Evolutionary conservation across 176 grass and related monocot species (phyloP).

Genomic region (Canna indica): DNA sequence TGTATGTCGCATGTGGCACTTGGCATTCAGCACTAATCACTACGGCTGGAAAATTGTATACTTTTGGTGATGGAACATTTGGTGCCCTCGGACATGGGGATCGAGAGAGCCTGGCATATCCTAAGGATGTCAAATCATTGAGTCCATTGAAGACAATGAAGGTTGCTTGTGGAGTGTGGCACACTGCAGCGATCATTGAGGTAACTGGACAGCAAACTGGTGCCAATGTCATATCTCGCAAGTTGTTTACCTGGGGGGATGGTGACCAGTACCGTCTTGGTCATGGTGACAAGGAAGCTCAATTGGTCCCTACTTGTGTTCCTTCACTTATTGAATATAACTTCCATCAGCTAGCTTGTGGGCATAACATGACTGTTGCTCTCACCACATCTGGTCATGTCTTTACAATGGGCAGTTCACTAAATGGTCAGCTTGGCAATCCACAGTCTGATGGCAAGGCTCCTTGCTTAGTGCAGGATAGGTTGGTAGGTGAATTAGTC

Average conservation of each 20-base stretch:
- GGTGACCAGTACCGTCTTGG: slow-evolving; percentile 75
- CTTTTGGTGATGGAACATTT: slow-evolving; percentile 87
- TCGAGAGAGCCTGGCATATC: slow-evolving; percentile 48
- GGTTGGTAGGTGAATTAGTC: slow-evolving; percentile 42
- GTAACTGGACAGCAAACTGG: slow-evolving; percentile 30
- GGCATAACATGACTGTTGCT: slow-evolving; percentile 65
- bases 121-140: slow-evolving; percentile 63
- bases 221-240: slow-evolving; percentile 39
- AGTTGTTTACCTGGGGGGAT: slow-evolving; percentile 90
- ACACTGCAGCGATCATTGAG: slow-evolving; percentile 84
- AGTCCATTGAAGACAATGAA: slow-evolving; percentile 45
- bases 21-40: slow-evolving; percentile 83
- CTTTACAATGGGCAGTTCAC: slow-evolving; percentile 79
- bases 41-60: slow-evolving; percentile 61
- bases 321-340: slow-evolving; percentile 64
- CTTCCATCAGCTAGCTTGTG: slow-evolving; percentile 86
- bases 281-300: slow-evolving; percentile 70
- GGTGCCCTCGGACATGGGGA: slow-evolving; percentile 79
- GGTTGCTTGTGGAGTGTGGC: slow-evolving; percentile 86
- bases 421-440: slow-evolving; percentile 75
- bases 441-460: slow-evolving; percentile 58
- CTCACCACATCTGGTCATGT: slow-evolving; percentile 81
- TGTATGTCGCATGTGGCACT: slow-evolving; percentile 65
- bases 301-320: slow-evolving; percentile 57
- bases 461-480: slow-evolving; percentile 61